phyloP scores from a whole-genome alignment of 2,329 filamentous ascomycete genomes.

The Cylindrodendrum hubeiense region DNA sequence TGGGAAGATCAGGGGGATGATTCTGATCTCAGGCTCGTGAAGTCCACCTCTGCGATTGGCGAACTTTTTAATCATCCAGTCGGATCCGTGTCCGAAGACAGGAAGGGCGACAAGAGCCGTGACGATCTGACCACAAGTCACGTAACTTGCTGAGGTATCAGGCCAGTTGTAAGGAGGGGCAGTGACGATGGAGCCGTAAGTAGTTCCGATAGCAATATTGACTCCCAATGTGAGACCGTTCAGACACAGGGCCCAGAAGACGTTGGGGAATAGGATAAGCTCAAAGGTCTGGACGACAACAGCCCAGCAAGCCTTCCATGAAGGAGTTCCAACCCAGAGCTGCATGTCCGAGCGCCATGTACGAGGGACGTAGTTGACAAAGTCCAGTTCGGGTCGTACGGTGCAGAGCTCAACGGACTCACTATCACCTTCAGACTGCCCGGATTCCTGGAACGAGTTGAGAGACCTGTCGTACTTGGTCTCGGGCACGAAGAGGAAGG shows the following conservation, averaged over 20 bases:
- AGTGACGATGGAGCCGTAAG: constrained; percentile 34
- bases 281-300: constrained; percentile 33
- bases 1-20: constrained; percentile 36
- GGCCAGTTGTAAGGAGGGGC: constrained; percentile 37
- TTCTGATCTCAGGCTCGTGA: constrained; percentile 35
- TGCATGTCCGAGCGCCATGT: constrained; percentile 37
- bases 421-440: not conserved
- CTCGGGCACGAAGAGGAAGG: constrained; percentile 23
- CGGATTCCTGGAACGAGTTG: constrained; percentile 5
- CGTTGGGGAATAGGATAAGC: constrained; percentile 38
- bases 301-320: constrained; percentile 6
- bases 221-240: constrained; percentile 38
- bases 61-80: constrained; percentile 38
- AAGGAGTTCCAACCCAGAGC: constrained; percentile 32
- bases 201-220: constrained; percentile 41
- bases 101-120: constrained; percentile 35
- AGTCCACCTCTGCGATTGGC: constrained; percentile 34
- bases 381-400: constrained; percentile 34
- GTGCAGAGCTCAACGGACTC: constrained; percentile 25
- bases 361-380: constrained; percentile 33
- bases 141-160: constrained; percentile 33
- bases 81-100: constrained; percentile 34
- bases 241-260: constrained; percentile 35
- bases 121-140: constrained; percentile 37
- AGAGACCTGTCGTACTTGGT: constrained; percentile 19